phyloP scores from a whole-genome alignment of 805 yeast species.

The Candida lessepsii region DNA sequence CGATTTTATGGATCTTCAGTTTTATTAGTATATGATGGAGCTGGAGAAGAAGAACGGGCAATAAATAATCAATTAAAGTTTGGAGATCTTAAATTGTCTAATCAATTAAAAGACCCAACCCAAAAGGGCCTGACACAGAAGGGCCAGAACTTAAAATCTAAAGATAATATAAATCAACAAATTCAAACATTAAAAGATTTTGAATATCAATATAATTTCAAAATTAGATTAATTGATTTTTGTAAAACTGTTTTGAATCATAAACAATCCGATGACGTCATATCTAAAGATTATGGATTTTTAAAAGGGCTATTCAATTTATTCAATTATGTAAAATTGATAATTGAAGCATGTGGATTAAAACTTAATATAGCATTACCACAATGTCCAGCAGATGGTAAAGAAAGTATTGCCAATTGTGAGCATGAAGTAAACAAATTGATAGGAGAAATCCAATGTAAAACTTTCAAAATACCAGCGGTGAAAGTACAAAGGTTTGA shows the following conservation, averaged over 20 bases:
- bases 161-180: neutral
- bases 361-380: constrained; percentile 1
- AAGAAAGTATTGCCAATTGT: neutral
- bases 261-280: neutral
- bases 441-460: neutral
- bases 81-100: neutral
- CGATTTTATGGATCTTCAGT: constrained; percentile 90
- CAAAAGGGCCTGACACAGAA: neutral
- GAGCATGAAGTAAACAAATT: neutral
- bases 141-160: too few species aligned
- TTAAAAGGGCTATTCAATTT: constrained; percentile 78
- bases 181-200: neutral
- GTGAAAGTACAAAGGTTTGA: neutral
- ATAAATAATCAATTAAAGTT: neutral
- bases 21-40: constrained; percentile 76
- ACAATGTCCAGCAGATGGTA: neutral
- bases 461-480: neutral
- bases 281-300: constrained; percentile 67
- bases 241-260: constrained; percentile 61
- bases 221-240: constrained; percentile 86
- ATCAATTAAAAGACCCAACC: neutral
- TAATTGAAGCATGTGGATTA: constrained; percentile 3
- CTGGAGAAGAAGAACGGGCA: neutral
- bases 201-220: constrained; percentile 18
- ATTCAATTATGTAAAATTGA: constrained; percentile 43